Conservation (phyloP, 768 basidiomycete genomes). For the Agaricus blazei region DNA sequence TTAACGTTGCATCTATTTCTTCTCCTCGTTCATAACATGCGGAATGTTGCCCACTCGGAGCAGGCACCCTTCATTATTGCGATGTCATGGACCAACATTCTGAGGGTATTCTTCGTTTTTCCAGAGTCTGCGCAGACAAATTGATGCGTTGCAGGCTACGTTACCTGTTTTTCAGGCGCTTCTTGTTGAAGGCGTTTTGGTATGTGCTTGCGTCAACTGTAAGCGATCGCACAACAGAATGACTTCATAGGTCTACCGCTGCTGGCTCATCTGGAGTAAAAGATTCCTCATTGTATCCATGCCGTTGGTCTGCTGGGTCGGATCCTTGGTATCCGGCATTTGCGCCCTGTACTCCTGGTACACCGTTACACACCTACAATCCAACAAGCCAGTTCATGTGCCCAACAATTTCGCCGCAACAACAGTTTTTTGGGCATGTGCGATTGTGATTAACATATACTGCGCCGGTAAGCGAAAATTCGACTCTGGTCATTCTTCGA, state of each 20-base stretch:
- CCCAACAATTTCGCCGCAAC: background rate
- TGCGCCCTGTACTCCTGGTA: background rate
- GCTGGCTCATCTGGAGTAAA: constrained; percentile 16
- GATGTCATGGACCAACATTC: constrained; percentile 10
- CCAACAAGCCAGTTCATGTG: background rate
- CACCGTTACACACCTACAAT: background rate
- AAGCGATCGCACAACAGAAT: background rate
- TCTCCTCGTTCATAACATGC: constrained; percentile 12
- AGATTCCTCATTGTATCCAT: constrained; percentile 5
- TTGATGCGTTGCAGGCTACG: constrained; percentile 6
- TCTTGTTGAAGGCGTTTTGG: constrained; percentile 13
- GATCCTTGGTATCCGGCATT: constrained; percentile 4
- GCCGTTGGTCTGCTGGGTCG: constrained; percentile 15
- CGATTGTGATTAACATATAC: constrained; percentile 15
- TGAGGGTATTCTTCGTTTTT: background rate
- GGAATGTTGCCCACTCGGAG: constrained; percentile 3
- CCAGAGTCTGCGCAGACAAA: background rate
- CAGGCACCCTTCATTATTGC: background rate
- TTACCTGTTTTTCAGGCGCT: constrained; percentile 9
- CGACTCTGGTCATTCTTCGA: background rate
- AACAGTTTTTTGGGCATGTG: constrained; percentile 14
- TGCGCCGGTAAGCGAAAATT: constrained; percentile 13
- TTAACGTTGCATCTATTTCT: constrained; percentile 13
- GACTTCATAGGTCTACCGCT: constrained; percentile 12
- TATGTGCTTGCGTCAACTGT: background rate